Conservation (phyloP, 352 stramenopile species). For the Phytopythium sindhum region DNA sequence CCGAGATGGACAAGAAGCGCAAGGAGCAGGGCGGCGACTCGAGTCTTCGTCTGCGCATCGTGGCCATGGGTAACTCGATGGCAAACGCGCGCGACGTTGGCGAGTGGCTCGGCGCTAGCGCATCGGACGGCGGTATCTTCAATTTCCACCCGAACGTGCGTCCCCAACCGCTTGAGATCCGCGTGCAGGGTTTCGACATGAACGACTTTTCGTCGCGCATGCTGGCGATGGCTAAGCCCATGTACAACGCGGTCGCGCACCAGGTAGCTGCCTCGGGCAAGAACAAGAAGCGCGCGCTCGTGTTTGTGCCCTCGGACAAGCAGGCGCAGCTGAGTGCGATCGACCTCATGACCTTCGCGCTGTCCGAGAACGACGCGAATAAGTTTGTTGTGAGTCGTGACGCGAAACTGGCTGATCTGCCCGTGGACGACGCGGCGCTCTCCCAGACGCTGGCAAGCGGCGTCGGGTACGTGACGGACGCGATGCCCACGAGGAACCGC, state of each 20-base stretch:
- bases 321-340: constrained; percentile 98
- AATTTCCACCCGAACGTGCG: constrained; percentile 88
- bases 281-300: constrained; percentile 86
- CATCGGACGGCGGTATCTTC: constrained; percentile 74
- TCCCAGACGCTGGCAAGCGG: constrained; percentile 93
- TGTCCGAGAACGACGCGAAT: constrained; percentile 77
- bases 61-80: constrained; percentile 95
- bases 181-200: constrained; percentile 97
- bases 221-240: constrained; percentile 98
- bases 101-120: constrained; percentile 96
- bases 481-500: constrained; percentile 90
- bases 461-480: constrained; percentile 95
- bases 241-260: constrained; percentile 94
- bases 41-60: constrained; percentile 78
- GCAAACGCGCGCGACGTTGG: constrained; percentile 97
- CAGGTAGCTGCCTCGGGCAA: constrained; percentile 39
- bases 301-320: constrained; percentile 98
- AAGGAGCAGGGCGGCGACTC: constrained; percentile 23
- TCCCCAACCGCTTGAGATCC: constrained; percentile 96
- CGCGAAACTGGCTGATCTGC: constrained; percentile 20
- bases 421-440: constrained; percentile 88
- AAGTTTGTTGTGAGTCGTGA: constrained; percentile 48
- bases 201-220: constrained; percentile 96
- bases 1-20: constrained; percentile 77
- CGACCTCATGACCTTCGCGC: constrained; percentile 97